phyloP scores from a whole-genome alignment of 1,284 basidiomycete species.

The Pseudozyma tsukubaensis region DNA sequence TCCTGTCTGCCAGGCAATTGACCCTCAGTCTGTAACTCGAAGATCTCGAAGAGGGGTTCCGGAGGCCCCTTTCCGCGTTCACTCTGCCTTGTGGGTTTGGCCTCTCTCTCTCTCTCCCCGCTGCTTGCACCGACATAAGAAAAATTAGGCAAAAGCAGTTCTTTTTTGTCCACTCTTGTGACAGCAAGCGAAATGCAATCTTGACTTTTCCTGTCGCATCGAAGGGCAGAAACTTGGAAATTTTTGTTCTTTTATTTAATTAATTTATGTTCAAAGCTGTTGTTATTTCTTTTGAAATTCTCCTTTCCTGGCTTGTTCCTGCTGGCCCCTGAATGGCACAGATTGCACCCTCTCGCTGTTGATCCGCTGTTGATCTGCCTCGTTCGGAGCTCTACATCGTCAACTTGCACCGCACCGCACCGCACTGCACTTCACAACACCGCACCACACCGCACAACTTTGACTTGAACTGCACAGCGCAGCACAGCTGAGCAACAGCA shows the following conservation, averaged over 20 bases:
- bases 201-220: neutral
- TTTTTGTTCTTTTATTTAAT: neutral
- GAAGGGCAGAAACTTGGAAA: constrained; percentile 2
- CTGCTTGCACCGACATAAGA: neutral
- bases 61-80: constrained; percentile 12
- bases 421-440: too few relatives aligned
- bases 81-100: too few relatives aligned
- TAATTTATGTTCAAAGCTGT: neutral
- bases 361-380: too few relatives aligned
- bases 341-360: neutral
- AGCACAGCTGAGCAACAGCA: too few relatives aligned
- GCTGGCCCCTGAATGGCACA: constrained; percentile 12
- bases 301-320: neutral
- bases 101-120: neutral
- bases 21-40: neutral
- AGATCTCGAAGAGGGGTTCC: constrained; percentile 4
- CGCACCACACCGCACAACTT: too few relatives aligned
- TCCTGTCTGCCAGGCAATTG: too few relatives aligned
- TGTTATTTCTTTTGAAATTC: constrained; percentile 1
- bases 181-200: constrained; percentile 1
- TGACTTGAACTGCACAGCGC: too few relatives aligned
- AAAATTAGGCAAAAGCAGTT: neutral
- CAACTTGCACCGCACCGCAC: too few relatives aligned
- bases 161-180: neutral
- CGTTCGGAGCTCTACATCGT: too few relatives aligned